These are phyloP conservation scores for Cadophora sp. DNA, from an alignment of 2,329 filamentous ascomycete species.

Conservation along the genomic window DNA sequence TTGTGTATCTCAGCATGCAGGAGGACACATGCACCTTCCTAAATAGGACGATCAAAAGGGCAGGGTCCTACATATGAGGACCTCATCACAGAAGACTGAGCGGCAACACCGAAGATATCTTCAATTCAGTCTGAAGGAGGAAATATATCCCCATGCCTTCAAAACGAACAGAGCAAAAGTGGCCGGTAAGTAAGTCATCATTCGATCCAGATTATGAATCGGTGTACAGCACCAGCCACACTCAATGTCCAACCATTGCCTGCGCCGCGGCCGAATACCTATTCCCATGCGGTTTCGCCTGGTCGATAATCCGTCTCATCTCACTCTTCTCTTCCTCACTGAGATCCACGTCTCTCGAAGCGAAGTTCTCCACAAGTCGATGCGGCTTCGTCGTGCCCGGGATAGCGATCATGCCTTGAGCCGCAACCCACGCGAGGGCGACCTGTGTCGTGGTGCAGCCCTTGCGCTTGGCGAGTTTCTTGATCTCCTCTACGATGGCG, in stretches of 20 bases:
- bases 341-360: conserved; percentile 33
- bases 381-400: conserved; percentile 53
- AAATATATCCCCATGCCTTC: too few species aligned
- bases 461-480: conserved; percentile 42
- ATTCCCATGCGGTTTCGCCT: conserved; percentile 25
- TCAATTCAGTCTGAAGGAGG: too few species aligned
- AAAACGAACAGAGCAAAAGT: too few species aligned
- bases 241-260: conserved; percentile 26
- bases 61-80: too few species aligned
- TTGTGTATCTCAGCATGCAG: too few species aligned
- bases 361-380: conserved; percentile 49
- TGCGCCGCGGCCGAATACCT: conserved; percentile 15
- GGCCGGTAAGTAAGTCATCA: too few species aligned
- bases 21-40: too few species aligned
- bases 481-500: conserved; percentile 33
- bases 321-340: conserved; percentile 38
- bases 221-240: too few species aligned
- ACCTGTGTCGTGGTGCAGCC: conserved; percentile 58
- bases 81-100: too few species aligned
- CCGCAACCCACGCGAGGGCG: conserved; percentile 61
- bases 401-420: conserved; percentile 56
- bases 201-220: too few species aligned
- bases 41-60: too few species aligned
- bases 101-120: too few species aligned
- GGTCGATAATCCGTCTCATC: conserved; percentile 38